phyloP scores from a whole-genome alignment of 352 stramenopile species.

The Phytophthora palmivora region DNA sequence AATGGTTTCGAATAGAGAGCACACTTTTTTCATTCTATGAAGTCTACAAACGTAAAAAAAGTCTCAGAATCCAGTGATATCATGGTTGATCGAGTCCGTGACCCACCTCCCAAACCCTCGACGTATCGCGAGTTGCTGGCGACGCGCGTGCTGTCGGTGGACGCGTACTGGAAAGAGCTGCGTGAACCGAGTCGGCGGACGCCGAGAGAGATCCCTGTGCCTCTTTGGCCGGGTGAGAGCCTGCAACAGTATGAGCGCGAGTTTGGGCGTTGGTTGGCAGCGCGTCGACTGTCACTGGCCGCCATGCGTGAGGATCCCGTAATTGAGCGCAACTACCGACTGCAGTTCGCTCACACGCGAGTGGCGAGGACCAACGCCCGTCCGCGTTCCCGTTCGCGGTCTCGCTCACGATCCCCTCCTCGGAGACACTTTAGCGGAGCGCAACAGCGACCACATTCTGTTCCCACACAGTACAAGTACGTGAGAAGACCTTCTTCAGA shows the following conservation, averaged over 20 bases:
- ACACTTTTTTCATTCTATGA: conserved; percentile 6
- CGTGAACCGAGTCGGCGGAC: conserved; percentile 8
- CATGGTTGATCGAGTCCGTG: background rate
- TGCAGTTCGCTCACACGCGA: conserved; percentile 32
- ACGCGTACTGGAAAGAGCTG: conserved; percentile 29
- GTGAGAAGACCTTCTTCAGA: conserved; percentile 1
- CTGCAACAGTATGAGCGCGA: conserved; percentile 35
- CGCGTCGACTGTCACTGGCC: conserved; percentile 11
- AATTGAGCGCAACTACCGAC: conserved; percentile 19
- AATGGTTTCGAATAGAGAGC: conserved; percentile 16
- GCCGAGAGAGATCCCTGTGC: conserved; percentile 32
- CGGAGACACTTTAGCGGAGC: background rate
- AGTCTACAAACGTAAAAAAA: conserved; percentile 11
- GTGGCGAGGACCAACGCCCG: conserved; percentile 10
- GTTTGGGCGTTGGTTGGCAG: conserved; percentile 35
- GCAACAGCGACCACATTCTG: conserved; percentile 3
- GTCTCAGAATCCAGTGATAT: background rate
- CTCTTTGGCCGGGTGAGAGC: conserved; percentile 40
- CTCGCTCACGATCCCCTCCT: conserved; percentile 6
- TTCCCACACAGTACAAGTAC: conserved; percentile 4
- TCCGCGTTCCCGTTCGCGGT: conserved; percentile 17
- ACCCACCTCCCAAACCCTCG: conserved; percentile 1
- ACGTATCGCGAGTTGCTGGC: conserved; percentile 17
- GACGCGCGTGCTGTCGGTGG: conserved; percentile 31
- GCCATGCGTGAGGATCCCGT: conserved; percentile 13